A percentile compares a stretch with the other conserved stretches of the same genome.
These are phyloP conservation scores for Arachnopeziza araneosa DNA, from an alignment of 2,329 filamentous ascomycete genomes.

Conservation along the genomic window DNA sequence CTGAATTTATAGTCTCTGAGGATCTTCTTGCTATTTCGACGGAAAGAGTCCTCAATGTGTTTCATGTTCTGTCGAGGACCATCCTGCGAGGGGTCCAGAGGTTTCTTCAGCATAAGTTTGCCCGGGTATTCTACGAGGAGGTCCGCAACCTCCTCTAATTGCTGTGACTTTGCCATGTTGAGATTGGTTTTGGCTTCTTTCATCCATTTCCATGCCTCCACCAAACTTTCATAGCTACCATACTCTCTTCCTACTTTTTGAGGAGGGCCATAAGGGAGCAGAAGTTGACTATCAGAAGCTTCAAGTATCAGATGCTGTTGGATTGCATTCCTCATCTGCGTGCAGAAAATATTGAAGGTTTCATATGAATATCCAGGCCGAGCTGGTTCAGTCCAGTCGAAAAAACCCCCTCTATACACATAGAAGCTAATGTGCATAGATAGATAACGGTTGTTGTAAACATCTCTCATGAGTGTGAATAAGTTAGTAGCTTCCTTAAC, in stretches of 20 bases:
- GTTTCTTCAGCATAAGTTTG: conserved; percentile 11
- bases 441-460: not conserved
- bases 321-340: not conserved
- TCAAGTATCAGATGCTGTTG: not conserved
- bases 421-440: not conserved
- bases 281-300: not conserved
- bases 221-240: not conserved
- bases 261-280: not conserved
- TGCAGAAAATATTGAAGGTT: not conserved
- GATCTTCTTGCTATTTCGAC: not conserved
- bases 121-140: conserved; percentile 6
- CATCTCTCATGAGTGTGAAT: not conserved
- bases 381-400: not conserved
- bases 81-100: conserved; percentile 10
- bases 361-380: not conserved
- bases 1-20: not conserved
- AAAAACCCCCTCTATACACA: too few species aligned
- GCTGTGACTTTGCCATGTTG: conserved; percentile 3
- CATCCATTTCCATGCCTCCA: conserved; percentile 6
- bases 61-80: conserved; percentile 3
- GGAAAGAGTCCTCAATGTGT: conserved; percentile 5
- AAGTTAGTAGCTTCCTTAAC: not conserved
- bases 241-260: not conserved
- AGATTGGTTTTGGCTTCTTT: conserved; percentile 1
- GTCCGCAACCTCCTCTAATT: conserved; percentile 5